These are phyloP conservation scores for Podospora fimiseda DNA, from an alignment of 495 filamentous ascomycete genomes.

Conservation along the genomic window DNA sequence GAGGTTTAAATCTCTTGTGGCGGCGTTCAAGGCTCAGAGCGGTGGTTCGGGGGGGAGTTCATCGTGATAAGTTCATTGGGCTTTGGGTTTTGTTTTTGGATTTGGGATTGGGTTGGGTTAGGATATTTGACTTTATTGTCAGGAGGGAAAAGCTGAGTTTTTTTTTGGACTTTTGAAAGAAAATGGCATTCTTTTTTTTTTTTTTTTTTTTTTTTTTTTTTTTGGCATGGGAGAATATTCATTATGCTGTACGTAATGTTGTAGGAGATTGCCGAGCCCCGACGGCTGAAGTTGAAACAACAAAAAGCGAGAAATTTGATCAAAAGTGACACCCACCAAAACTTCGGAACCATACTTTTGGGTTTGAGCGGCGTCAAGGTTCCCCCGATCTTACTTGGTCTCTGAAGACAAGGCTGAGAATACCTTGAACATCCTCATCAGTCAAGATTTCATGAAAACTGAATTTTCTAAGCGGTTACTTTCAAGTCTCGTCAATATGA, in stretches of 20 bases:
- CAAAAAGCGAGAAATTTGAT: background rate
- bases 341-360: background rate
- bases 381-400: no score
- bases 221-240: background rate
- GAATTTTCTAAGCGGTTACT: no score
- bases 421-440: no score
- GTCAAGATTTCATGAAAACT: no score
- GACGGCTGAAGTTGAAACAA: background rate
- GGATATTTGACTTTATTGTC: no score
- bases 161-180: background rate
- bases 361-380: background rate
- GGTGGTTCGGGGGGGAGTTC: background rate
- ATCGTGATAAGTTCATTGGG: background rate
- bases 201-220: background rate
- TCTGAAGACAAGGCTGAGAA: no score
- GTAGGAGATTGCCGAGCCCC: background rate
- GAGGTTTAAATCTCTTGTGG: constrained; percentile 41
- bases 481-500: no score
- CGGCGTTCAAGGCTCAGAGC: background rate
- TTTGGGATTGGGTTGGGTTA: background rate
- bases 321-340: background rate
- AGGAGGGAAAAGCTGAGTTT: no score
- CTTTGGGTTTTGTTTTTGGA: background rate
- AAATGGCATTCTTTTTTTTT: background rate
- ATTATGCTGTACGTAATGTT: background rate